Base-by-base conservation (phyloP, 202 grass and related monocot species). In the Digitaria exilis region DNA sequence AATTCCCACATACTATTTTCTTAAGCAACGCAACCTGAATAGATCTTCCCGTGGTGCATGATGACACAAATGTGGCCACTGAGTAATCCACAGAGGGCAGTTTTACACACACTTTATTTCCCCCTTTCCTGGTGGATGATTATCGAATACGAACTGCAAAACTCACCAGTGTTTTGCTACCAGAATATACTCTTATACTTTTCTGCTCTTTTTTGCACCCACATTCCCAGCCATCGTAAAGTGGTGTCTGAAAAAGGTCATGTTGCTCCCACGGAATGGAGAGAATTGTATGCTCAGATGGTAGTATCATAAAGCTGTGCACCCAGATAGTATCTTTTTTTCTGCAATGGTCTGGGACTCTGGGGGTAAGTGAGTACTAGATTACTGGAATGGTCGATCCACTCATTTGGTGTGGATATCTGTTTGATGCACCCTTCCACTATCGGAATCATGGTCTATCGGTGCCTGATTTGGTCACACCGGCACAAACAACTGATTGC, bases 261-360 rank as follows among this genome's bases (percentile, higher is more conserved):
- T 80, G 22, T 80, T 80, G 49, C 52, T 48, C 37, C 66, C 7
- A 6, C 26, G 2, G 24, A 32, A 31, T 25, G 26, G 63, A 29
- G 7, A 54, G 5, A 44, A 57, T 22, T 35, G 30, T 56, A 34
- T 8, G 25, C n/a, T 59, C n/a, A 24, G 51, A 18, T 35, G 16
- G 52, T 76, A 48, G 81, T 76, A 77, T 42, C 48, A 35, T 68
- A 65, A 69, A 73, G 69, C 30, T 39, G 31, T 76, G 67, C 61
- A 45, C 35, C 4, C 9, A 28, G 34, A 34, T 24, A 41, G 18
- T 64, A 2, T 79, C 18, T 49, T 6, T 69, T 69, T 69, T 63
- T 80, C 13, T 29, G 29, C 49, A 51, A 34, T 45, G 16, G 29
- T 43, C 14, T 15, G 48, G 37, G 37, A 7, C 37, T 8, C 37